Evolutionary conservation across 257 asterid genomes (phyloP), one percentile per base, ranked within the genome.

Genomic region (Hygrophila difformis): DNA sequence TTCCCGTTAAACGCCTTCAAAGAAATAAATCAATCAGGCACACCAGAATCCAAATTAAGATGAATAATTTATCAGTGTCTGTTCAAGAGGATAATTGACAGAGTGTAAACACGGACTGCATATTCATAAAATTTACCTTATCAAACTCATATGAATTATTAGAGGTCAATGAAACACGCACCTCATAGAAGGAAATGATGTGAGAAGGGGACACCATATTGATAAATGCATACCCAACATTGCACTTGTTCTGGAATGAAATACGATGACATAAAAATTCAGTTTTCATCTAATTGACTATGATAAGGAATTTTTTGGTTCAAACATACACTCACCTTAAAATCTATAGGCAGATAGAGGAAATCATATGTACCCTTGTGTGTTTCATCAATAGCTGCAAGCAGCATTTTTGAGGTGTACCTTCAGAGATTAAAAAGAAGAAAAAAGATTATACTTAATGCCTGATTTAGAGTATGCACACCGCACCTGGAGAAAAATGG

Each of bases 191-290:
- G 1, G 87, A 58, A 66, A 83, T 62, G 44, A 87, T 75, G 61
- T 62, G 70, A 37, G 59, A 47, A 3, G 94, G 87, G 46, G 93
- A 71, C 68, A 79, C 31, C 83, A 83, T 69, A 65, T 83, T 87
- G 72, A 87, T 87, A 51, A 87, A 87, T 11, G 94, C 96, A 37
- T 83, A 87, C 16, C 94, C 96, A 28, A 87, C 87, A 33, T 87
- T 87, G 89, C 96, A 87, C 51, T 71, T 79, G 52, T 83, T 87
- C 96, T 87, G 89, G 69, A 67, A 12, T 28, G 24, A 16, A 39
- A 47, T 15, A 31, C 4, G 31, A 9, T 29, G 6, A 23, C 8
- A 39, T 39, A 49, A 35, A 15, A 31, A 13, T 14, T 11, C 21
- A 4, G 2, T 42, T 18, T 9, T 11, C 6, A 4, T 1, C 1